Conservation (phyloP, 1,284 basidiomycete species). For the Cryptococcus sp. region DNA sequence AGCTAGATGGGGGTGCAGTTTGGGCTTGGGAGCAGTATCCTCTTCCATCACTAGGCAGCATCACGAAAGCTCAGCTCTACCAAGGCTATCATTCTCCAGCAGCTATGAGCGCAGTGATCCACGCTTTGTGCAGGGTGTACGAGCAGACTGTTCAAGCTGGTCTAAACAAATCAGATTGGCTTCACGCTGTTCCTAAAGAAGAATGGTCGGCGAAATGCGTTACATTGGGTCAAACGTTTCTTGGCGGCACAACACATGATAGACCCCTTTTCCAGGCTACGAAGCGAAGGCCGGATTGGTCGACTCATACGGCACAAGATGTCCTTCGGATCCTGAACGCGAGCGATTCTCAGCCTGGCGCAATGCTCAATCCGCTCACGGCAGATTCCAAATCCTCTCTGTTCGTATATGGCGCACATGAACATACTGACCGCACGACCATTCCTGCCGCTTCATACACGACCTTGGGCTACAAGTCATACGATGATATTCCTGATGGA, state of each 20-base stretch:
- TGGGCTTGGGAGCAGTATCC: constrained; percentile 57
- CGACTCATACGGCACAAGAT: constrained; percentile 47
- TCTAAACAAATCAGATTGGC: constrained; percentile 10
- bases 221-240: constrained; percentile 41
- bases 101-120: constrained; percentile 49
- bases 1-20: constrained; percentile 55
- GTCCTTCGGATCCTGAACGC: constrained; percentile 50
- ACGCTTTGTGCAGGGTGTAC: constrained; percentile 50
- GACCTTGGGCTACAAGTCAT: constrained; percentile 19
- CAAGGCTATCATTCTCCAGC: constrained; percentile 51
- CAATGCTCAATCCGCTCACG: constrained; percentile 47
- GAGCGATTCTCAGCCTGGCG: constrained; percentile 56
- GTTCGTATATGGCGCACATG: constrained; percentile 54
- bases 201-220: constrained; percentile 40
- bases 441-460: constrained; percentile 28
- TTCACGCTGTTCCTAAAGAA: constrained; percentile 11
- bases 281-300: constrained; percentile 42
- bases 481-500: constrained; percentile 39
- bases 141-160: constrained; percentile 8
- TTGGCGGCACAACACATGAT: constrained; percentile 49
- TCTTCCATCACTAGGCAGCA: constrained; percentile 37
- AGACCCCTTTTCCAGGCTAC: constrained; percentile 52
- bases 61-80: constrained; percentile 55
- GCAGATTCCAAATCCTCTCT: constrained; percentile 37
- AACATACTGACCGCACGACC: constrained; percentile 35